Percentiles rank a stretch among this genome's conserved stretches.
Evolutionary conservation across 129 eudicot genomes (phyloP).

Genomic region (Mikania micrantha): DNA sequence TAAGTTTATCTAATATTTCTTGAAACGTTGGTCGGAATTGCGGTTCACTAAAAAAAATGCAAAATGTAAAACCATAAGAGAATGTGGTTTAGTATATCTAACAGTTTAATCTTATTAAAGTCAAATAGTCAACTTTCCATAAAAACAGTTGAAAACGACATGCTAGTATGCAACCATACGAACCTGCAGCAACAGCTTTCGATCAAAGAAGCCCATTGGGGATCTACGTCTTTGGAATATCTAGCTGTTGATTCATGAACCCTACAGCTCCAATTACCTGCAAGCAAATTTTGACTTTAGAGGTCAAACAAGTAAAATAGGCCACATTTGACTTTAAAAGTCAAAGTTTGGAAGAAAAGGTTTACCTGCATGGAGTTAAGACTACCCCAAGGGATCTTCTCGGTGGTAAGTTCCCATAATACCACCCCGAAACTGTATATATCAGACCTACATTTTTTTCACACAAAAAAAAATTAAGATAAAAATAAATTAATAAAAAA

Average conservation of each 20-base stretch:
- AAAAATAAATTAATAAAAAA: too few relatives aligned
- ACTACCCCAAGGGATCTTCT: constrained; percentile 92
- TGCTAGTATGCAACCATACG: too few relatives aligned
- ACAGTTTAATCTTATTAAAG: background rate
- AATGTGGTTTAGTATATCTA: background rate
- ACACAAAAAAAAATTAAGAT: too few relatives aligned
- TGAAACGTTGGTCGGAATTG: constrained; percentile 65
- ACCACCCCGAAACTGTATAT: constrained; percentile 90
- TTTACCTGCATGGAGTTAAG: constrained; percentile 95
- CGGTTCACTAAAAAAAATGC: constrained; percentile 47
- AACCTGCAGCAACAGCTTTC: constrained; percentile 81
- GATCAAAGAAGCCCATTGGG: constrained; percentile 63
- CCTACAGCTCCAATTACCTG: constrained; percentile 89
- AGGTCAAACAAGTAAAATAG: constrained; percentile 9
- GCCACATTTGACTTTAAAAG: background rate
- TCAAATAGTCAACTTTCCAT: background rate
- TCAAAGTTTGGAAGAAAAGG: background rate
- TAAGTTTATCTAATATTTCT: constrained; percentile 58
- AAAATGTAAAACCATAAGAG: background rate
- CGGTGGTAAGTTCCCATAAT: constrained; percentile 84
- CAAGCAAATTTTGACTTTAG: constrained; percentile 8
- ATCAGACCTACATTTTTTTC: constrained; percentile 60
- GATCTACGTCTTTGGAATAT: constrained; percentile 73
- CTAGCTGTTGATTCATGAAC: constrained; percentile 70
- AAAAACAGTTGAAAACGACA: background rate